These are phyloP conservation scores for Pholiota microspora DNA, from an alignment of 768 basidiomycete species.

Conservation along the genomic window DNA sequence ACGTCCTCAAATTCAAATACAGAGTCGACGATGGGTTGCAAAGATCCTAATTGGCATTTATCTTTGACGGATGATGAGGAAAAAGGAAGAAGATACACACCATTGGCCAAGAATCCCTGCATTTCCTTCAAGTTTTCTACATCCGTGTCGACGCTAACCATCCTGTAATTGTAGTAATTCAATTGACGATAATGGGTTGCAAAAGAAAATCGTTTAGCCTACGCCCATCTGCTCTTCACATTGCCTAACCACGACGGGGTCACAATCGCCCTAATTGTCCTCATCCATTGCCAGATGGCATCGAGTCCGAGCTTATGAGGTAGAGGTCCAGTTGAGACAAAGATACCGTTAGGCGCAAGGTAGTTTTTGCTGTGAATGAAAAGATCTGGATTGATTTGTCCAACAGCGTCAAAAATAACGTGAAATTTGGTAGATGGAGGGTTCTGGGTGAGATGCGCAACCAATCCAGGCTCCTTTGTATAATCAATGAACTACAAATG, in stretches of 20 bases:
- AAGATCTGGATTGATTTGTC: conserved; percentile 43
- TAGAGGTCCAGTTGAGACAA: conserved; percentile 50
- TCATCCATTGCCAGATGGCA: conserved; percentile 30
- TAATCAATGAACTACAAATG: conserved; percentile 57
- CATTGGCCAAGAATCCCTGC: conserved; percentile 38
- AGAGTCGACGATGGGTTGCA: conserved; percentile 60
- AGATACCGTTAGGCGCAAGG: conserved; percentile 50
- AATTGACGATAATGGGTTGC: background rate
- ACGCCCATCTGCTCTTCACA: conserved; percentile 45
- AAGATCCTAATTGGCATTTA: conserved; percentile 32
- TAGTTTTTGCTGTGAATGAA: conserved; percentile 52
- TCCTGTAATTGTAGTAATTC: conserved; percentile 19
- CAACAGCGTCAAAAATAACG: conserved; percentile 60
- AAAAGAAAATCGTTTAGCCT: conserved; percentile 16
- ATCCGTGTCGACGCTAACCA: conserved; percentile 26
- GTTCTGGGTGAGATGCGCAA: conserved; percentile 40
- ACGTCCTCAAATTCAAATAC: conserved; percentile 55
- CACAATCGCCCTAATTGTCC: conserved; percentile 30
- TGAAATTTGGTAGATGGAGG: conserved; percentile 53
- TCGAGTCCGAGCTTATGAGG: conserved; percentile 28
- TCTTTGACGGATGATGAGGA: background rate
- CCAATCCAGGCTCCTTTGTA: conserved; percentile 43
- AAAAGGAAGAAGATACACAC: conserved; percentile 23
- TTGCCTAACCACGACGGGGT: conserved; percentile 56
- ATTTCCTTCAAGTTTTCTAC: conserved; percentile 33